Evolutionary conservation across 768 basidiomycete genomes (phyloP).

Genomic region (Serendipita indica): DNA sequence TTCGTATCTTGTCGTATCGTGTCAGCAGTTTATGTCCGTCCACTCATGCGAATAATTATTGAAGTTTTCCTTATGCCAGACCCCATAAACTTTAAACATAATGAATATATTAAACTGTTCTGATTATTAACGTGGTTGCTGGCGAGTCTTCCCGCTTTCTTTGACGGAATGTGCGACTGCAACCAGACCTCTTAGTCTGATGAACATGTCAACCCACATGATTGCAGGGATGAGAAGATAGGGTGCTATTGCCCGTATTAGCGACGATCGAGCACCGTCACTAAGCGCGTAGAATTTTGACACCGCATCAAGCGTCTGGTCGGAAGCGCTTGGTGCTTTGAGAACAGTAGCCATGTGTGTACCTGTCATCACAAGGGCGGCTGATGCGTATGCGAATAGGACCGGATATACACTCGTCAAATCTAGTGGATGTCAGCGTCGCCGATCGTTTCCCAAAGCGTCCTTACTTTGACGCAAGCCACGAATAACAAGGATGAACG

Average conservation of each 20-base stretch:
- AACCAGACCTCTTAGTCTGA: background rate
- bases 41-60: too few species aligned
- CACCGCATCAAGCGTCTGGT: background rate
- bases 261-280: background rate
- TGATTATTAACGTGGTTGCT: too few species aligned
- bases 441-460: too few species aligned
- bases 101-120: too few species aligned
- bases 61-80: too few species aligned
- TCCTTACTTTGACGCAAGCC: background rate
- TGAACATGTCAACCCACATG: background rate
- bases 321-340: background rate
- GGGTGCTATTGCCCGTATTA: background rate
- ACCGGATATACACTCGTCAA: background rate
- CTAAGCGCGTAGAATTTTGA: background rate
- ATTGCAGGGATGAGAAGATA: background rate
- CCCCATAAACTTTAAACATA: too few species aligned
- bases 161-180: too few species aligned
- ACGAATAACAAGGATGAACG: background rate
- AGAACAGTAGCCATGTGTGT: background rate
- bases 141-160: too few species aligned
- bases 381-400: background rate
- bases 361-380: background rate
- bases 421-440: background rate
- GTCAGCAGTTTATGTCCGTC: too few species aligned
- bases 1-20: too few species aligned